These are phyloP conservation scores for Clavispora carvajalis DNA, from an alignment of 805 yeast genomes.

Conservation along the genomic window DNA sequence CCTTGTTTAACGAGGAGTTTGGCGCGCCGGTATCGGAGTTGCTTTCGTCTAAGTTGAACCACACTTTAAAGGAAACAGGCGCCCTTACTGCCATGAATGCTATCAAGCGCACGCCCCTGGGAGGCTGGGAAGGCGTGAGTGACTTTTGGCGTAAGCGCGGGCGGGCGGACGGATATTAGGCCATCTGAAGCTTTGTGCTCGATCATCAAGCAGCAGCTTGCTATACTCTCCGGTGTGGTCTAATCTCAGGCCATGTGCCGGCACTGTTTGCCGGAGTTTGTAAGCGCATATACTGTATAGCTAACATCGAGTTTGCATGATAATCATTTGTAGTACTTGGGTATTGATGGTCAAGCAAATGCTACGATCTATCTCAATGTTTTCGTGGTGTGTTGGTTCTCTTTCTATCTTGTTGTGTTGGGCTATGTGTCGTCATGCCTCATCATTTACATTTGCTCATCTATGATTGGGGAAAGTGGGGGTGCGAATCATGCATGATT, in stretches of 20 bases:
- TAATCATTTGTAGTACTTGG: too few relatives aligned
- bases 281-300: neutral
- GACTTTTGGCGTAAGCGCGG: conserved; percentile 91
- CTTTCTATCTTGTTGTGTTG: too few relatives aligned
- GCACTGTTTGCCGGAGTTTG: neutral
- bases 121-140: conserved; percentile 64
- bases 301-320: too few relatives aligned
- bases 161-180: conserved; percentile 57
- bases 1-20: conserved; percentile 30
- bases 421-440: too few relatives aligned
- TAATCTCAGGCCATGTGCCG: neutral
- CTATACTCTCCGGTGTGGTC: neutral
- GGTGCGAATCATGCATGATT: neutral
- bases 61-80: conserved; percentile 29
- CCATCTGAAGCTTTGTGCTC: too few relatives aligned
- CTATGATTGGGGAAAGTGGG: neutral
- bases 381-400: too few relatives aligned
- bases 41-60: conserved; percentile 10
- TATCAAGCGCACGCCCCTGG: conserved; percentile 38
- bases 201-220: too few relatives aligned
- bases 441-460: neutral
- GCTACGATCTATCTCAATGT: too few relatives aligned
- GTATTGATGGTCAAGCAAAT: too few relatives aligned
- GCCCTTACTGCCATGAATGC: conserved; percentile 40
- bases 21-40: conserved; percentile 19